phyloP scores from a whole-genome alignment of 139 green algal genomes.

The Chlamydomonas applanata region DNA sequence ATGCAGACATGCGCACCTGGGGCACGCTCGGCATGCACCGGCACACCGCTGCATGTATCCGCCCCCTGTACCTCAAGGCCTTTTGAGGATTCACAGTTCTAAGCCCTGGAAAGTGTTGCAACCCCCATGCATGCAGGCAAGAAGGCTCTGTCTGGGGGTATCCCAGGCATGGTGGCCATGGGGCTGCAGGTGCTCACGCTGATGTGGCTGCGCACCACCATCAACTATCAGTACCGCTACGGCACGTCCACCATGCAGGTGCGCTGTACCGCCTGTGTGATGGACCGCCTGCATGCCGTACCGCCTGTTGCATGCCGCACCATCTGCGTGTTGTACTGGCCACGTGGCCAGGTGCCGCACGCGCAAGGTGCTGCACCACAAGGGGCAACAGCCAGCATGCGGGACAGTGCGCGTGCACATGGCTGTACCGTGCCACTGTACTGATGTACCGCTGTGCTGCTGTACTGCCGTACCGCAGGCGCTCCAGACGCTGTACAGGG shows the following conservation, averaged over 20 bases:
- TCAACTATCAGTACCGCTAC: constrained; percentile 86
- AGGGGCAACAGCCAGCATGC: background rate
- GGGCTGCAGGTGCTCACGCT: constrained; percentile 77
- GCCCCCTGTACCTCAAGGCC: no score
- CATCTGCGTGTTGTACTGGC: no score
- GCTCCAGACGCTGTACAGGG: constrained; percentile 74
- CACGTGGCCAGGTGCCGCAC: no score
- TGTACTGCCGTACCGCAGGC: constrained; percentile 31
- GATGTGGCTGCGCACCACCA: constrained; percentile 89
- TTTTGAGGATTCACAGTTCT: no score
- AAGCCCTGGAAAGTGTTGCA: no score
- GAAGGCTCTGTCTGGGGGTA: constrained; percentile 75
- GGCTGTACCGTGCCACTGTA: background rate
- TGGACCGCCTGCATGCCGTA: no score
- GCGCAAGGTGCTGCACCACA: no score
- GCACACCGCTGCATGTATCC: no score
- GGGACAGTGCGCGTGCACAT: background rate
- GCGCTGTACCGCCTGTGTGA: no score
- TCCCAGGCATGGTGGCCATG: constrained; percentile 82
- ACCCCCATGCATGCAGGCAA: constrained; percentile 37
- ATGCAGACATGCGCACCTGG: no score
- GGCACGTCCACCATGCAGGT: constrained; percentile 60
- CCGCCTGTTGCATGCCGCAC: no score
- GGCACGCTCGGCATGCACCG: no score
- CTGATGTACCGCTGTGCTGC: background rate